These are phyloP conservation scores for Marasmius fiardii DNA, from an alignment of 1,284 basidiomycete species.

Conservation along the genomic window DNA sequence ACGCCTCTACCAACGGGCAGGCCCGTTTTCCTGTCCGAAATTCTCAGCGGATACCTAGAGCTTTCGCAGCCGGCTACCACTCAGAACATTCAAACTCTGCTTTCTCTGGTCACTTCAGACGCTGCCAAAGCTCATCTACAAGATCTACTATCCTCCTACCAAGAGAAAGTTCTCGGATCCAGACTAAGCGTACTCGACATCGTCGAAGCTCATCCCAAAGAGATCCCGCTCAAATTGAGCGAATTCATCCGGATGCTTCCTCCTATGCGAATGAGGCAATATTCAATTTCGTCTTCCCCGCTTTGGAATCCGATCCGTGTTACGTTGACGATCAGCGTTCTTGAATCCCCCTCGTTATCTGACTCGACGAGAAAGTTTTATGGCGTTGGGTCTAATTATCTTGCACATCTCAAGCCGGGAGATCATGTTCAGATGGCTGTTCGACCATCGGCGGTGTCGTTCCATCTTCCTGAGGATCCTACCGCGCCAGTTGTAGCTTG, in stretches of 20 bases:
- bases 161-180: slow-evolving; percentile 32
- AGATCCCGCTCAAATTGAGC: slow-evolving; percentile 37
- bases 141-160: slow-evolving; percentile 28
- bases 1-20: slow-evolving; percentile 39
- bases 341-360: slow-evolving; percentile 32
- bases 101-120: slow-evolving; percentile 17
- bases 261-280: slow-evolving; percentile 48
- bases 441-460: slow-evolving; percentile 36
- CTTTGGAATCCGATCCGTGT: slow-evolving; percentile 41
- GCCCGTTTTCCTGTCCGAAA: slow-evolving; percentile 31
- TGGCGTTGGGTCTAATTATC: slow-evolving; percentile 48
- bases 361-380: slow-evolving; percentile 33
- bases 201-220: slow-evolving; percentile 34
- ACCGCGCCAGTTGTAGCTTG: slow-evolving; percentile 44
- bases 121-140: slow-evolving; percentile 23
- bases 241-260: slow-evolving; percentile 42
- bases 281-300: slow-evolving; percentile 53
- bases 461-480: slow-evolving; percentile 46
- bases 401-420: slow-evolving; percentile 38
- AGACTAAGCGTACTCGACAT: slow-evolving; percentile 44
- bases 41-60: slow-evolving; percentile 45
- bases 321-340: slow-evolving; percentile 44
- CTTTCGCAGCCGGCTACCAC: slow-evolving; percentile 43
- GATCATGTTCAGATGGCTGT: slow-evolving; percentile 44
- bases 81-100: slow-evolving; percentile 30